Evolutionary conservation across 331 rosid species (phyloP), one percentile per base, ranked within the genome.

Genomic region (Dryas integrifolia): DNA sequence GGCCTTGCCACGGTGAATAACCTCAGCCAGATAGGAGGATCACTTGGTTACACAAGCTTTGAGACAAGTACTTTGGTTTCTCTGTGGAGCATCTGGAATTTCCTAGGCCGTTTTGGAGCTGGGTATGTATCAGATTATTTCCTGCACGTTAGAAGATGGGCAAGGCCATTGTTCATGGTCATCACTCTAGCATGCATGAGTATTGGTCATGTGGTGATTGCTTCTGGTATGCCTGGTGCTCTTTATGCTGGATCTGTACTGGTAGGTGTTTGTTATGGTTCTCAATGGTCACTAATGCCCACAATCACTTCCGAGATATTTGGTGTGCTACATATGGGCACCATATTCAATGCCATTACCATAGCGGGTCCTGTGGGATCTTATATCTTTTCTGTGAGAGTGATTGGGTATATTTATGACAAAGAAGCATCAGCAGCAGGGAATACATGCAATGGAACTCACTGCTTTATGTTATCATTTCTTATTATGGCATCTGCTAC

Each of bases 241-340:
- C 73, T 72, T 1, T 65, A 78, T 16, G 7, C 41, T 5, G 82
- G 82, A 35, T 72, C 77, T 2, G 11, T 65, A 56, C 46, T 72
- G 39, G 73, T 78, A 0, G 82, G 82, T 8, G 69, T 72, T 40
- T 78, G 76, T 78, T 78, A 78, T 26, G 77, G 77, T 65, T 47
- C 73, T 65, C 82, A 78, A 26, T 78, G 82, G 82, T 78, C 82
- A 21, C 75, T 78, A 16, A 71, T 77, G 77, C 77, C 81, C n/a
- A 77, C 72, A 46, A 77, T 77, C 39, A 65, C 76, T 56, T 11
- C 81, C 2, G 77, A 77, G 1, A 77, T 77, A 43, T 77, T 70
- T 56, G 81, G 81, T 55, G 77, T 77, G 50, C 60, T 12, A 16
- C 81, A 70, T 46, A 62, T 77, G 81, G 81, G 81, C 9, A 77